Evolutionary conservation across 768 basidiomycete species (phyloP).

Genomic region (Hygrophorus pudorinus): DNA sequence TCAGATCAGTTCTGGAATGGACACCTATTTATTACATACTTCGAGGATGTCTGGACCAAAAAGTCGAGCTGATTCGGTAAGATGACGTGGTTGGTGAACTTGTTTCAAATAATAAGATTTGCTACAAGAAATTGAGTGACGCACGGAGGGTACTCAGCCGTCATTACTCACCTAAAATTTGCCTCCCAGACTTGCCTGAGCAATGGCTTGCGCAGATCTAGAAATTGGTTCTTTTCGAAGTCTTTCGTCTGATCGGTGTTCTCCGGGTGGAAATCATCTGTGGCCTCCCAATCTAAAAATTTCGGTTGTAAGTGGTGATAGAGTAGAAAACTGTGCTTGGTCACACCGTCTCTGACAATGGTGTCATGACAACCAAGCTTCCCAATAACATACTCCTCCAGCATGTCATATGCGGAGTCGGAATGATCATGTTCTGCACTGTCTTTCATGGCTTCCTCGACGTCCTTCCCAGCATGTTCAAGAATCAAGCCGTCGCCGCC

Average conservation of each 20-base stretch:
- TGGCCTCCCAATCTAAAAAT: constrained; percentile 72
- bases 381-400: constrained; percentile 83
- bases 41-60: constrained; percentile 81
- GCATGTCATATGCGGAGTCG: constrained; percentile 83
- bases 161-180: constrained; percentile 60
- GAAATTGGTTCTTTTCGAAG: constrained; percentile 82
- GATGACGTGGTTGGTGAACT: constrained; percentile 92
- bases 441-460: constrained; percentile 76
- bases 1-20: neutral
- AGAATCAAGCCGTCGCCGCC: constrained; percentile 91
- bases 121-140: constrained; percentile 25
- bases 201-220: constrained; percentile 82
- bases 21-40: constrained; percentile 24
- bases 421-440: constrained; percentile 79
- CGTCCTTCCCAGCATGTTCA: constrained; percentile 74
- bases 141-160: neutral
- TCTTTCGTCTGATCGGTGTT: constrained; percentile 76
- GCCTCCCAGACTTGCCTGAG: constrained; percentile 80
- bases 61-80: constrained; percentile 73
- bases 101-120: constrained; percentile 95
- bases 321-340: constrained; percentile 1
- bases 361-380: constrained; percentile 66
- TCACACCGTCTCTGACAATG: constrained; percentile 71
- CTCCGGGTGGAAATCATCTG: constrained; percentile 87
- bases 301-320: constrained; percentile 3